Evolutionary conservation across 2,329 filamentous ascomycete species (phyloP), one percentile per base, ranked within the genome.

Genomic region (Pyrenophora graminea): DNA sequence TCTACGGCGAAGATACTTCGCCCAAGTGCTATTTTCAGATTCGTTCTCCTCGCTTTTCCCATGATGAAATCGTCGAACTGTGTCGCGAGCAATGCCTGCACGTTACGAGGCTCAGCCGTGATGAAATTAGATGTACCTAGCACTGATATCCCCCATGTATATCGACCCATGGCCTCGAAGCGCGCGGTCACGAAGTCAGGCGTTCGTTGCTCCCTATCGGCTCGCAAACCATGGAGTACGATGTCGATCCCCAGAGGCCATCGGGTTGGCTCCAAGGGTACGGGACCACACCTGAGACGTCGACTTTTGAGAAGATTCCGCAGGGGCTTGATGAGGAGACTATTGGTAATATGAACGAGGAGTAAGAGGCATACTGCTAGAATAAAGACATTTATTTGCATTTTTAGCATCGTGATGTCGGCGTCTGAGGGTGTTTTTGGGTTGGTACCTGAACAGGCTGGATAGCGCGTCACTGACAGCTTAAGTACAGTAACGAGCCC

Each of bases 1-100:
- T 51, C 48, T 13, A 51, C 42, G 37, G 48, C 48, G 18, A 51
- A 51, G n/a, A 51, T 46, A n/a, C 48, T 51, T 30, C 48, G 48
- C 23, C 48, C 48, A 4, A 51, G 48, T 4, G 36, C 48, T n/a
- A 13, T 15, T 3, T 46, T 51, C 17, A 51, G 33, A 6, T 45
- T 51, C 25, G 48, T 51, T 1, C 48, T 34, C 13, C 48, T 34
- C 0, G 41, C 48, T 18, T 41, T 46, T 1, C 48, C 48, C 48
- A 51, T 41, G n/a, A 51, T 41, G 17, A 51, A 51, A 12, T 51
- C 48, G 2, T 45, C 42, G 4, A 51, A 51, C 31, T 51, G 37
- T 4, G 48, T 51, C 19, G 37, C 48, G 17, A 51, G 48, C 18
- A 51, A 31, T n/a, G 48, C 48, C 18, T 51, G 48, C 15, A 51